Base-by-base conservation (phyloP, 768 basidiomycete genomes). In the Agaricus subrufescens region DNA sequence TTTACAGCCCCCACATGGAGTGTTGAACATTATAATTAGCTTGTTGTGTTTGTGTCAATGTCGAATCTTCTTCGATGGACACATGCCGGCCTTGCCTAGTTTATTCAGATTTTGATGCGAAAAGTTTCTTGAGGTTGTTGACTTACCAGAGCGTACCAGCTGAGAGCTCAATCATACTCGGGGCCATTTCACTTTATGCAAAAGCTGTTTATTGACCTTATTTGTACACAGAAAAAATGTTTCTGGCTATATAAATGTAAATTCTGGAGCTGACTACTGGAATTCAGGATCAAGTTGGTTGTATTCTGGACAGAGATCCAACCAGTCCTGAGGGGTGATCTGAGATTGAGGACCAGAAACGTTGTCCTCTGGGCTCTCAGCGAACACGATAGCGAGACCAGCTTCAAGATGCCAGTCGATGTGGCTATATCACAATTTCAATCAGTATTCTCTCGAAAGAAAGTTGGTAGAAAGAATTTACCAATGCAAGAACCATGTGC, bases 401-500 rank as follows among this genome's bases (percentile, higher is more conserved):
- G 69, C 68, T 42, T 50, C 70, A 14, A 75, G 62, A 61, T 75
- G 73, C 68, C 70, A 72, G 52, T 75, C 73, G 43, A 72, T 68
- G 50, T 71, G 71, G 47, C 69, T 69, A 34, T 6, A 51, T 23
- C 30, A 7, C 6, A 34, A 50, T 2, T 23, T 19, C 55, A 42
- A 40, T 26, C 50, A 56, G 44, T 44, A 45, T 61, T 45, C 45
- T 42, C 42, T 8, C 15, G 3, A 47, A 45, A 40, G 65, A 70
- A 70, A 52, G 72, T 34, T 7, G 34, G 11, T 34, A 67, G 15
- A 73, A 43, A 59, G 14, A 11, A 19, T 61, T 37, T 47, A 71
- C 70, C 70, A 69, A 40, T 73, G 73, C 37, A 74, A 62, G 64
- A 74, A 69, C 76, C 80, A 82, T 11, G 78, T 75, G 5, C 84